Conservation (phyloP, 305 asterid species). For the Fraxinus albicans region DNA sequence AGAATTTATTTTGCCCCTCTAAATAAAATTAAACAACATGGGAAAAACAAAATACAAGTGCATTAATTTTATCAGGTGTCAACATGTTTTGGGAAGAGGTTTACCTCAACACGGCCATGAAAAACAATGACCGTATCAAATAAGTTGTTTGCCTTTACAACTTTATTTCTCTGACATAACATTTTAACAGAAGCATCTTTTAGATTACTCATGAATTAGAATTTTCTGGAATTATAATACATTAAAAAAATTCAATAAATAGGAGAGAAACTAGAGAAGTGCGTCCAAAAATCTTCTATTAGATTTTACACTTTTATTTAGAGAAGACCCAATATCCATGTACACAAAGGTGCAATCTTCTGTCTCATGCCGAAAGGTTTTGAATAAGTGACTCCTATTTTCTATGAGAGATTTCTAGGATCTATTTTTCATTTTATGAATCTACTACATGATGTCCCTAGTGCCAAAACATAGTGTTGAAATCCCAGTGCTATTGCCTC, state of each 20-base stretch:
- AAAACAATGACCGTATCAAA: conserved; percentile 72
- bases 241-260: neutral
- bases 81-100: conserved; percentile 23
- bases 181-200: conserved; percentile 26
- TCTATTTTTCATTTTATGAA: too few species aligned
- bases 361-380: neutral
- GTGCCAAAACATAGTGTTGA: conserved; percentile 85
- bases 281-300: neutral
- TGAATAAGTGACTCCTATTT: neutral
- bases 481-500: conserved; percentile 88
- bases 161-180: conserved; percentile 78
- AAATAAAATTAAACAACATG: neutral
- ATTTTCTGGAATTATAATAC: neutral
- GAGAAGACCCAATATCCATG: neutral
- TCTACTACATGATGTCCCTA: conserved; percentile 61
- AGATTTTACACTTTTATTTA: neutral
- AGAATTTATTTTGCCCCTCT: neutral
- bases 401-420: neutral
- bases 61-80: conserved; percentile 2
- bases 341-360: neutral
- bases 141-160: conserved; percentile 75
- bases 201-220: conserved; percentile 21
- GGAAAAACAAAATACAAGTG: conserved; percentile 5
- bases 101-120: conserved; percentile 97
- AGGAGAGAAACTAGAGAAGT: neutral